A percentile compares a stretch with the other conserved stretches of the same genome.
These are phyloP conservation scores for Alnus rubra DNA, from an alignment of 306 rosid genomes.

Conservation along the genomic window DNA sequence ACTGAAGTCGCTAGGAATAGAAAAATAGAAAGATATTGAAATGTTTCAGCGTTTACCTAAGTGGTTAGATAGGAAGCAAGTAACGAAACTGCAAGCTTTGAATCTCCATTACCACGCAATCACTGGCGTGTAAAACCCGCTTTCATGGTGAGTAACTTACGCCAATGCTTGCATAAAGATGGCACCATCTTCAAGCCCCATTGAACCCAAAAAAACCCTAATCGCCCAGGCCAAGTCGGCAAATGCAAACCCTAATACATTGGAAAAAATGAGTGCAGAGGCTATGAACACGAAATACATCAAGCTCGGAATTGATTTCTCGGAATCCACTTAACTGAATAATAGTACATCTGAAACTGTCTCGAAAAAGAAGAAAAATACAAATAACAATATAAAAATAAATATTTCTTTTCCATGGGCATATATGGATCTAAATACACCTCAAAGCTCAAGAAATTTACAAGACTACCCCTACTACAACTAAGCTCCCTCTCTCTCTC, in stretches of 20 bases:
- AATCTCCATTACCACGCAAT: background rate
- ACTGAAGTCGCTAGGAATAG: too few species aligned
- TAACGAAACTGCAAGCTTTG: background rate
- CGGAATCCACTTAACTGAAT: background rate
- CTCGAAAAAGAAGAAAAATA: background rate
- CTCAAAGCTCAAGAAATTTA: background rate
- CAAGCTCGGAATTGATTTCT: background rate
- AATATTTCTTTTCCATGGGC: background rate
- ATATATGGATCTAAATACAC: slow-evolving; percentile 1
- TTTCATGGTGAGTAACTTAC: background rate
- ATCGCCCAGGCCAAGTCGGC: too few species aligned
- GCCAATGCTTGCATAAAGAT: background rate
- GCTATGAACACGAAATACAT: background rate
- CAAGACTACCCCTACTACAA: background rate
- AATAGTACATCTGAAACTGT: background rate
- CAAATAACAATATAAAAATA: background rate
- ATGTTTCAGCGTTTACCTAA: background rate
- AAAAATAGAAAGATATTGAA: too few species aligned
- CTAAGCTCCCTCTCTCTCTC: background rate
- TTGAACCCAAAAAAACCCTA: too few species aligned
- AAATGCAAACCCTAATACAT: too few species aligned
- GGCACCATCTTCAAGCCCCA: too few species aligned
- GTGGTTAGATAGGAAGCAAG: background rate
- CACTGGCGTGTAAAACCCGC: background rate
- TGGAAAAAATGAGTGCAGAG: too few species aligned